Evolutionary conservation across 2,329 filamentous ascomycete genomes (phyloP), one percentile per base, ranked within the genome.

Genomic region (Botryotinia narcissicola): DNA sequence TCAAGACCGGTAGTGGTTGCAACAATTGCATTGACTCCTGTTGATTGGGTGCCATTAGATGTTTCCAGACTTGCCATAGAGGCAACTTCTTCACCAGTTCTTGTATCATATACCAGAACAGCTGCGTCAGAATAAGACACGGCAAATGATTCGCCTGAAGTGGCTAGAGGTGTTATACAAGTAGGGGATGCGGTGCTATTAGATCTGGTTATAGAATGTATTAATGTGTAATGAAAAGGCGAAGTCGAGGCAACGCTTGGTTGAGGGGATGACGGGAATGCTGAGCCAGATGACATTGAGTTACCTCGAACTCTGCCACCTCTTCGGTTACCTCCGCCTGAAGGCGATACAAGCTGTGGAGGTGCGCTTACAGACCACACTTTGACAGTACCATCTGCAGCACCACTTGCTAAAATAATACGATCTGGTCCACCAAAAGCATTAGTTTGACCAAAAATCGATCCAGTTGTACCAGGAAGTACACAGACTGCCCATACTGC

Each of bases 401-500:
- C 93, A 61, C 96, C 96, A 9, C 95, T 97, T 4, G 91, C 95
- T n/a, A 99, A 87, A 42, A 98, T 84, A 69, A 98, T 93, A 29
- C 95, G 89, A 80, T 98, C 96, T 1, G 94, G 86, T 16, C 90
- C 92, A 44, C 95, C 95, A 79, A 93, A 93, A 61, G 90, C 88
- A 80, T 86, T 92, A 74, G 88, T 88, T 72, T 89, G 90, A 25
- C 95, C 94, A 80, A 98, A 97, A 2, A 98, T 87, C 42, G 91
- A 86, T 4, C 92, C 93, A 29, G 94, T 87, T 0, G 93, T 95
- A 4, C 93, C 90, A 5, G 96, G 96, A 4, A 99, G 87, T 22
- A 98, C 94, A 80, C 95, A 98, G 4, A 99, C 88, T 4, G 94
- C 92, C 96, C 96, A 99, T 7, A 99, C 94, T 6, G 95, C 94